Conservation (phyloP, 352 stramenopile species). For the Saprolegnia diclina region DNA sequence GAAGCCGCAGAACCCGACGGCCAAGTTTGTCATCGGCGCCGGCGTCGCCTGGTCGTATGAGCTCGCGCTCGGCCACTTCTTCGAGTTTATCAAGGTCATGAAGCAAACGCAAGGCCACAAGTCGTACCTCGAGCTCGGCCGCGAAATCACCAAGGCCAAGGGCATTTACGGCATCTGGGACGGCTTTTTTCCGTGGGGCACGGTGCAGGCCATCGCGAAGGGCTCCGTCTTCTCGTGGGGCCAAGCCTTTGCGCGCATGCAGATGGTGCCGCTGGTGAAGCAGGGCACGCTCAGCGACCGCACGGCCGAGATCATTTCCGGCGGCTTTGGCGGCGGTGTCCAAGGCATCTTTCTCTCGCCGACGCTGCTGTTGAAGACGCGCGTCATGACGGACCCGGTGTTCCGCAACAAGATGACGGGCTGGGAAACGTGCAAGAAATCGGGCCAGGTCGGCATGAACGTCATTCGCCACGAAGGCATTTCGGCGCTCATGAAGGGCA, state of each 20-base stretch:
- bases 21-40: slow-evolving; percentile 81
- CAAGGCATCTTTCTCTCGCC: slow-evolving; percentile 91
- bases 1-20: slow-evolving; percentile 44
- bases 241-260: slow-evolving; percentile 63
- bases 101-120: slow-evolving; percentile 82
- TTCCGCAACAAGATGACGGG: slow-evolving; percentile 89
- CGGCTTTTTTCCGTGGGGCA: slow-evolving; percentile 91
- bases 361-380: slow-evolving; percentile 91
- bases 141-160: slow-evolving; percentile 83
- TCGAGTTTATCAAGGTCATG: slow-evolving; percentile 94
- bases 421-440: slow-evolving; percentile 76
- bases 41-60: slow-evolving; percentile 86
- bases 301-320: slow-evolving; percentile 74
- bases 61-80: slow-evolving; percentile 80
- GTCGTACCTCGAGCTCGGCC: slow-evolving; percentile 73
- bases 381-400: slow-evolving; percentile 91
- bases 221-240: slow-evolving; percentile 87
- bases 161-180: slow-evolving; percentile 89
- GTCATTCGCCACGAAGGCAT: slow-evolving; percentile 87
- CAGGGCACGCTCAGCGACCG: slow-evolving; percentile 46
- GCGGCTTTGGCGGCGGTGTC: slow-evolving; percentile 85
- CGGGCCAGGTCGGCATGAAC: slow-evolving; percentile 77
- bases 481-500: slow-evolving; percentile 88
- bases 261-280: slow-evolving; percentile 55
- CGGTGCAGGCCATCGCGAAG: slow-evolving; percentile 85